These are phyloP conservation scores for Bipolaris cookei DNA, from an alignment of 2,329 filamentous ascomycete species.

Conservation along the genomic window DNA sequence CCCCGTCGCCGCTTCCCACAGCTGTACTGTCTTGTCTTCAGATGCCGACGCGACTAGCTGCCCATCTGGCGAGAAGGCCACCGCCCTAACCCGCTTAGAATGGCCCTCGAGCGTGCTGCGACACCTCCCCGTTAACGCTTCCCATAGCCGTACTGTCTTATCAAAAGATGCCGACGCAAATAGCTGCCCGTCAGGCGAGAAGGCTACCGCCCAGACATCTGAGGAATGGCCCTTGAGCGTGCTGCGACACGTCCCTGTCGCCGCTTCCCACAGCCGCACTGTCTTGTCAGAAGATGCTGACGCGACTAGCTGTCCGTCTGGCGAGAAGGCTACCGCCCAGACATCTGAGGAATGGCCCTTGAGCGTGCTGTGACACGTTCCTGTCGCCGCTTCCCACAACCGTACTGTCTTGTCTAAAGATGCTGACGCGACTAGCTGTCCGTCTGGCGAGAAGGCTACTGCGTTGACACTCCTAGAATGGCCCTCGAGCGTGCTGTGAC, in stretches of 20 bases:
- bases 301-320: background rate
- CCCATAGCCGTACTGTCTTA: constrained; percentile 3
- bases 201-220: background rate
- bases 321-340: background rate
- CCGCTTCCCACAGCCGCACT: background rate
- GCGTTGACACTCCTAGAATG: background rate
- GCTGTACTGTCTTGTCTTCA: constrained; percentile 1
- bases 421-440: background rate
- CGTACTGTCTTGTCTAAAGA: background rate
- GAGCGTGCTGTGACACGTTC: background rate
- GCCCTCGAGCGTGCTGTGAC: background rate
- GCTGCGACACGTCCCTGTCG: background rate
- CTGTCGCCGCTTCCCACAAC: too few relatives aligned
- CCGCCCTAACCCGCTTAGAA: background rate
- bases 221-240: too few relatives aligned
- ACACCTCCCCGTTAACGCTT: background rate
- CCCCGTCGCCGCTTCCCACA: constrained; percentile 8
- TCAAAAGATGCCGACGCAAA: background rate
- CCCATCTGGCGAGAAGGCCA: constrained; percentile 8
- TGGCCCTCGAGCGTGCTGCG: background rate
- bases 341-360: background rate
- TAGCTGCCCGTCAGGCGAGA: background rate
- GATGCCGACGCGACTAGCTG: constrained; percentile 6
- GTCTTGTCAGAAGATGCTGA: background rate
- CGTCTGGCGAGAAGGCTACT: background rate